Evolutionary conservation across 441 rosid genomes (phyloP).

Genomic region (Euphorbia corollata): DNA sequence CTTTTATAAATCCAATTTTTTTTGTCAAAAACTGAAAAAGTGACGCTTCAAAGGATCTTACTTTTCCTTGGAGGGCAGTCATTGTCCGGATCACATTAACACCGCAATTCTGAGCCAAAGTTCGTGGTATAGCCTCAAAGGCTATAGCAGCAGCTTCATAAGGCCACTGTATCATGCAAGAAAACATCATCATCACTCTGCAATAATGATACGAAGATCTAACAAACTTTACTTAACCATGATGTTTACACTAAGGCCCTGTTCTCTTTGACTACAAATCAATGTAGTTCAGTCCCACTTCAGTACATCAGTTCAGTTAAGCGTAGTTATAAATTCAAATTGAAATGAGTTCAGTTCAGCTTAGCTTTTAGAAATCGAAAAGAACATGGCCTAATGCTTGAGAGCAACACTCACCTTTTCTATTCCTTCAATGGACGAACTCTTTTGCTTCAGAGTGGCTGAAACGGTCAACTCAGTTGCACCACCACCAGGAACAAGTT

Average conservation of each 20-base stretch:
- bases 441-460: slow-evolving; percentile 78
- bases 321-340: not conserved
- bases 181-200: not conserved
- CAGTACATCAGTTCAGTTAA: too few relatives aligned
- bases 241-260: too few relatives aligned
- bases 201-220: not conserved
- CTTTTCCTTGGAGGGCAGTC: slow-evolving; percentile 92
- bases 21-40: not conserved
- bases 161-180: slow-evolving; percentile 61
- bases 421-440: slow-evolving; percentile 80
- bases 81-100: slow-evolving; percentile 85
- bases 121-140: slow-evolving; percentile 87
- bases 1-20: not conserved
- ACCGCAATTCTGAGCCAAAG: slow-evolving; percentile 92
- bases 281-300: too few relatives aligned
- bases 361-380: too few relatives aligned
- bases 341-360: too few relatives aligned
- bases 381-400: too few relatives aligned
- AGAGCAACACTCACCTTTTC: slow-evolving; percentile 51
- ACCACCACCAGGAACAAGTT: slow-evolving; percentile 90
- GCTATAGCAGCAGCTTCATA: slow-evolving; percentile 95
- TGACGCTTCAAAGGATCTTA: slow-evolving; percentile 14
- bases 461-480: slow-evolving; percentile 85
- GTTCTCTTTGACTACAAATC: too few relatives aligned
- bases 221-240: not conserved